These are phyloP conservation scores for Mortierella sp. DNA, from an alignment of 371 early-diverging fungal genomes.

Conservation along the genomic window DNA sequence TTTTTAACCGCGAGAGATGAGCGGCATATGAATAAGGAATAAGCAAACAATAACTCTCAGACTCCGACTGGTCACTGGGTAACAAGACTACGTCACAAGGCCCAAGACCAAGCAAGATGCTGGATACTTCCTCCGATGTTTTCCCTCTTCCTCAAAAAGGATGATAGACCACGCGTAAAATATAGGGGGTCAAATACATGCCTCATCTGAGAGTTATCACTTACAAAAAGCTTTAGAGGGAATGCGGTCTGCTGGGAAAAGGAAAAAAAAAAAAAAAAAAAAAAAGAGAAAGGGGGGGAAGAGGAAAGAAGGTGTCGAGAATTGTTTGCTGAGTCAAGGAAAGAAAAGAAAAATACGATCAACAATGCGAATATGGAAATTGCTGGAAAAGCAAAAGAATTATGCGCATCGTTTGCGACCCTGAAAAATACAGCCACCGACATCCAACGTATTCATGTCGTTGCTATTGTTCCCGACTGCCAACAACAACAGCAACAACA, in stretches of 20 bases:
- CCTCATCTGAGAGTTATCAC: background rate
- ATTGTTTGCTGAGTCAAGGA: background rate
- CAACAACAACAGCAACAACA: no score
- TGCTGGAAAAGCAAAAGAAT: background rate
- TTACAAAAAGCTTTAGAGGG: background rate
- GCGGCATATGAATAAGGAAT: background rate
- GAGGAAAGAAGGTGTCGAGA: background rate
- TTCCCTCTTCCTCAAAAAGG: background rate
- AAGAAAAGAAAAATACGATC: background rate
- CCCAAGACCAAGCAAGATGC: background rate
- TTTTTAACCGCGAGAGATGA: background rate
- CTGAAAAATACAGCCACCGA: background rate
- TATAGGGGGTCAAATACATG: background rate
- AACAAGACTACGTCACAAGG: background rate
- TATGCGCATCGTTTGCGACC: background rate
- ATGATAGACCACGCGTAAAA: background rate
- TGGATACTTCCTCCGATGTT: background rate
- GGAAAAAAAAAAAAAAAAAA: background rate
- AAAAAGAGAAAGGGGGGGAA: background rate
- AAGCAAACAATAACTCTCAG: background rate
- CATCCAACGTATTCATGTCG: no score
- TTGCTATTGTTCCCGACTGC: no score
- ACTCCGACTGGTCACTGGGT: background rate
- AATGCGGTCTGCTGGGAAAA: background rate
- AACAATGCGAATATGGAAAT: background rate